Conservation (phyloP, 2,329 filamentous ascomycete species). For the Fusarium sp. region DNA sequence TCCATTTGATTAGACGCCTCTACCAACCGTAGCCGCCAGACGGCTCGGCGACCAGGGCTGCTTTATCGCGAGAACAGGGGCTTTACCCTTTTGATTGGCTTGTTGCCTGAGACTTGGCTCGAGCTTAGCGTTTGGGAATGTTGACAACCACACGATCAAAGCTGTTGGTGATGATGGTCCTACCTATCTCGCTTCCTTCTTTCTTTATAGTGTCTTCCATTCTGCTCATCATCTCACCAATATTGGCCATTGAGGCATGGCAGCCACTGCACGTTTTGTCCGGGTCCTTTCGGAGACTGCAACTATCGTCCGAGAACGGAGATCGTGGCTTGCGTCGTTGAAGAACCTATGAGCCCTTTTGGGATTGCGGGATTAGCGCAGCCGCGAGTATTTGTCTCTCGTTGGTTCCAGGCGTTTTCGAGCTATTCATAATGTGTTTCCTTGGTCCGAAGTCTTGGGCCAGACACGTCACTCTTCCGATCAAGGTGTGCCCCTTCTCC, state of each 20-base stretch:
- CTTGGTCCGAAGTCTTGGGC: neutral
- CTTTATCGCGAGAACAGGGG: constrained; percentile 42
- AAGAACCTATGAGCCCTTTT: constrained; percentile 13
- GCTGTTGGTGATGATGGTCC: constrained; percentile 23
- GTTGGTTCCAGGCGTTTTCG: constrained; percentile 31
- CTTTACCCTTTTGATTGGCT: constrained; percentile 46
- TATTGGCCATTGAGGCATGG: constrained; percentile 31
- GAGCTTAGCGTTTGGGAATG: constrained; percentile 45
- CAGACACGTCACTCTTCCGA: neutral
- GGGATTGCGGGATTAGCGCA: constrained; percentile 45
- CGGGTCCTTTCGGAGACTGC: constrained; percentile 8
- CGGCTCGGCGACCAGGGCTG: constrained; percentile 40
- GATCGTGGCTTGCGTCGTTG: constrained; percentile 39
- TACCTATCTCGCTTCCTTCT: constrained; percentile 10
- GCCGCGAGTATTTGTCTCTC: constrained; percentile 29
- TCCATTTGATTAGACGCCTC: constrained; percentile 39
- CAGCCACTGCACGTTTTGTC: constrained; percentile 34
- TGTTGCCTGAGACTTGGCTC: constrained; percentile 37
- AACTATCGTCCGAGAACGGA: constrained; percentile 34
- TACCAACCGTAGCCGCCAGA: constrained; percentile 48
- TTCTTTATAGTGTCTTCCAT: constrained; percentile 1
- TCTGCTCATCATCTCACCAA: constrained; percentile 12
- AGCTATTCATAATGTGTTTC: constrained; percentile 16
- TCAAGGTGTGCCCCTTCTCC: constrained; percentile 12
- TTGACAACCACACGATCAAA: constrained; percentile 42